phyloP scores from a whole-genome alignment of 352 stramenopile genomes.

The Phytophthora litchii region DNA sequence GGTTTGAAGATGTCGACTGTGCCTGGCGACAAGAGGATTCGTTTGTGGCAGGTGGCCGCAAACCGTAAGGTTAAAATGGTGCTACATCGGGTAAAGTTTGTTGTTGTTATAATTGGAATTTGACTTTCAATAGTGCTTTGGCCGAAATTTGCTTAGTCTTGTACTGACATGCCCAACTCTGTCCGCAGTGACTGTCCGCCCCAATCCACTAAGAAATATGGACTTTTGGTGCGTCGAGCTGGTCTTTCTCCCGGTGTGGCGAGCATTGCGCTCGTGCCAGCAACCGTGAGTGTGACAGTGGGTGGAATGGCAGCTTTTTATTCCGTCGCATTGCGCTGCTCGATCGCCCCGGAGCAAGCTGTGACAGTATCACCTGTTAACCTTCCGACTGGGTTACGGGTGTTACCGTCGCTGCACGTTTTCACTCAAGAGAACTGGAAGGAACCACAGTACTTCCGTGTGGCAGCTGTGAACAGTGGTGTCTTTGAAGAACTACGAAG shows the following conservation, averaged over 20 bases:
- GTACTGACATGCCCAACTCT: constrained; percentile 8
- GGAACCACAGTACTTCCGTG: constrained; percentile 54
- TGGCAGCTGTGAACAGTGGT: constrained; percentile 40
- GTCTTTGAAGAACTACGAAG: constrained; percentile 37
- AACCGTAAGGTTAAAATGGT: constrained; percentile 23
- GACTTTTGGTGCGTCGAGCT: constrained; percentile 18
- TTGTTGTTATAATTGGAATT: constrained; percentile 28
- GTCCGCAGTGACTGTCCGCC: background rate
- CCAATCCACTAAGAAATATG: constrained; percentile 14
- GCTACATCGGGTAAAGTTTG: background rate
- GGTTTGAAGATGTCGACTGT: constrained; percentile 79
- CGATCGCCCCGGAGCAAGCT: constrained; percentile 36
- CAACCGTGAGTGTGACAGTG: constrained; percentile 46
- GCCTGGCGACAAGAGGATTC: constrained; percentile 78
- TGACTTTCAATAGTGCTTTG: background rate
- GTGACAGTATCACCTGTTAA: constrained; percentile 59
- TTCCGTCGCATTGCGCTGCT: constrained; percentile 48
- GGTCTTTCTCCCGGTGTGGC: constrained; percentile 28
- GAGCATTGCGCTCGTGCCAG: constrained; percentile 47
- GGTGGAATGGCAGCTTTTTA: constrained; percentile 60
- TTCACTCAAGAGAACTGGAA: constrained; percentile 57
- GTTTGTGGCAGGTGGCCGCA: constrained; percentile 69
- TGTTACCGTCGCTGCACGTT: constrained; percentile 53
- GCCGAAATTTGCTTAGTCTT: background rate
- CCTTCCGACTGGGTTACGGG: constrained; percentile 51